These are phyloP conservation scores for Phytophthora pinifolia DNA, from an alignment of 352 stramenopile species.

Conservation along the genomic window DNA sequence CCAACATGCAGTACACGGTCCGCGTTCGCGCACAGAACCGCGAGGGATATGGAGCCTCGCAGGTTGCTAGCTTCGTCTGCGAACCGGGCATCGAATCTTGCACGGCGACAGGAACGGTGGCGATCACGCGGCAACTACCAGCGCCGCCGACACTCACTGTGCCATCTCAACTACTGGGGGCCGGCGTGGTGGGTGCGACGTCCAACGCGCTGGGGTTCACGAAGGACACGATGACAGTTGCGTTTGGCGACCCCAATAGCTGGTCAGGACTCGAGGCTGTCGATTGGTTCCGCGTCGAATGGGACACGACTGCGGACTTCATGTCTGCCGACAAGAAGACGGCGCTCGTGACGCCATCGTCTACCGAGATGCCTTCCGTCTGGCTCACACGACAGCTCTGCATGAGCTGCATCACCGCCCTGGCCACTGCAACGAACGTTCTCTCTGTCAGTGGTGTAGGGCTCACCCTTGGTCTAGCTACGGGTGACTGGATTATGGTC, in stretches of 20 bases:
- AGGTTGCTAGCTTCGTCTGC: conserved; percentile 84
- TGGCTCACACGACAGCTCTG: conserved; percentile 49
- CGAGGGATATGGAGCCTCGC: conserved; percentile 66
- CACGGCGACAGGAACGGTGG: conserved; percentile 16
- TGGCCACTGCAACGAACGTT: conserved; percentile 21
- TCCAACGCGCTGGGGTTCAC: conserved; percentile 71
- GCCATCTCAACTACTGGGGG: conserved; percentile 49
- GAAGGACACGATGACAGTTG: conserved; percentile 53
- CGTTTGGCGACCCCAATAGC: conserved; percentile 62
- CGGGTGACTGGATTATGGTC: conserved; percentile 53
- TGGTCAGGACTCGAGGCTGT: conserved; percentile 79
- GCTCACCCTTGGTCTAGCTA: conserved; percentile 15
- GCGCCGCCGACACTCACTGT: conserved; percentile 41
- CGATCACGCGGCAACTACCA: conserved; percentile 65
- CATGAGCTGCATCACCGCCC: conserved; percentile 41
- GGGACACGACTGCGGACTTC: conserved; percentile 78
- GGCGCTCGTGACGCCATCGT: conserved; percentile 35
- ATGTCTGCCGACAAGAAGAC: conserved; percentile 36
- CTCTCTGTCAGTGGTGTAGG: conserved; percentile 21
- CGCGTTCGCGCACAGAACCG: conserved; percentile 85
- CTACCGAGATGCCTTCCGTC: conserved; percentile 34
- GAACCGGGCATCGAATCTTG: conserved; percentile 86
- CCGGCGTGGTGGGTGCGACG: conserved; percentile 17
- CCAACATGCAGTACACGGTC: conserved; percentile 75
- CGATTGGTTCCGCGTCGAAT: conserved; percentile 91